Evolutionary conservation across 2,329 filamentous ascomycete genomes (phyloP), one percentile per base, ranked within the genome.

Genomic region (Paecilomyces niveus): DNA sequence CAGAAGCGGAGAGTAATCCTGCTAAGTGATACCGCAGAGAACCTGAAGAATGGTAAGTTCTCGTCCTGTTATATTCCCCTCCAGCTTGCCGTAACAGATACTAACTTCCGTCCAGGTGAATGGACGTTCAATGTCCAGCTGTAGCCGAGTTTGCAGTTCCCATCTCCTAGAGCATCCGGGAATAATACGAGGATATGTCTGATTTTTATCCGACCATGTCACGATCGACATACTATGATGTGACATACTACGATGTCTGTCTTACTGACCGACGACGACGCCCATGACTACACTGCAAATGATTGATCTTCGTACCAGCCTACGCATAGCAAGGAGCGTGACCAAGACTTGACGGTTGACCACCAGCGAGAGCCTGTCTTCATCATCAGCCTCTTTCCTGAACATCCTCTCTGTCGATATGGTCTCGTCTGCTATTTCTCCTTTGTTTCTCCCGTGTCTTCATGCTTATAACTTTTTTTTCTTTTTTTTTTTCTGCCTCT

Each of bases 21-120:
- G 9, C 81, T 99, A 21, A 90, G 92, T 57, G 91, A 97, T 67
- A 97, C 94, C 1, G 94, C 94, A 0, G 89, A 96, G 64, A 96
- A 96, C 67, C 79, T 99, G 56, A 92, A 89, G 66, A 87, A 90
- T 71, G 89, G 93, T 94, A 81, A 74, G 84, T 53, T 2, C 26
- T 26, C 22, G 33, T 51, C 3, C 8, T 49, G 15, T 33, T 22
- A 22, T 39, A 32, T 31, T 54, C 21, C 39, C 22, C 24, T 26
- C 24, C 24, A 26, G 3, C 24, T 29, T 7, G 26, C 26, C 50
- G 22, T 26, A 51, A 54, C 59, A 62, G 52, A 63, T 51, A 50
- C 61, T 33, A 32, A 35, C 15, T 24, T 55, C 13, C 39, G 22
- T 29, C 39, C 51, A 79, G 77, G 73, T 26, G 74, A 74, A 66